A percentile compares a stretch with the other conserved stretches of the same genome.
phyloP scores from a whole-genome alignment of 108 stramenopile species.

The Ochromonas danica region DNA sequence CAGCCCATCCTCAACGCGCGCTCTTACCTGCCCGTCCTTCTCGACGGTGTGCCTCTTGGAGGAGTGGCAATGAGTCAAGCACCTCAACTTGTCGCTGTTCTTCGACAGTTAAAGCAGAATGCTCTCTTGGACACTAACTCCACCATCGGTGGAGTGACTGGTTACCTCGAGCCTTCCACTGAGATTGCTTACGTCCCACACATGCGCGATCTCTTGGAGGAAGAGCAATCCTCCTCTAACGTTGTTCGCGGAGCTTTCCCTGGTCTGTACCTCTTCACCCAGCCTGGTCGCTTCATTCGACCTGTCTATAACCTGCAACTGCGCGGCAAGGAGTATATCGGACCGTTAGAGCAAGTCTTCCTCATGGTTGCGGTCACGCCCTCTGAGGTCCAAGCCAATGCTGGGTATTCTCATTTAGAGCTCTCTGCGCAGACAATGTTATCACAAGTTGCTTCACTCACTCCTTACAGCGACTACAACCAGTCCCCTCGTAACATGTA shows the following conservation, averaged over 20 bases:
- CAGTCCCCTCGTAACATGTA: conserved; percentile 93
- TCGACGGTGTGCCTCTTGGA: conserved; percentile 54
- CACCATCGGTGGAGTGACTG: conserved; percentile 3
- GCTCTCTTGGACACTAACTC: too few relatives aligned
- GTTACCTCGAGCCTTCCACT: conserved; percentile 35
- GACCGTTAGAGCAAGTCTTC: conserved; percentile 94
- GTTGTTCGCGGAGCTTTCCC: conserved; percentile 70
- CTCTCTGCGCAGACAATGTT: conserved; percentile 95
- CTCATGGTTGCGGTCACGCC: conserved; percentile 77
- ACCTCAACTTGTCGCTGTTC: conserved; percentile 34
- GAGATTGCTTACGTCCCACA: conserved; percentile 53
- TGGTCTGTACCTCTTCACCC: conserved; percentile 83
- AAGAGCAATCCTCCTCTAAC: too few relatives aligned
- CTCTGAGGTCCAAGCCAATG: conserved; percentile 35
- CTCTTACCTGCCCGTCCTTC: conserved; percentile 48
- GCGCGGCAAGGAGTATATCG: conserved; percentile 82
- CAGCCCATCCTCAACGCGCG: conserved; percentile 36
- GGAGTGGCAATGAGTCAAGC: conserved; percentile 31
- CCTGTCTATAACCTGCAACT: conserved; percentile 78
- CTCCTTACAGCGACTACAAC: conserved; percentile 96
- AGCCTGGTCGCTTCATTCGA: conserved; percentile 77
- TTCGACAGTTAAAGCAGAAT: conserved; percentile 52
- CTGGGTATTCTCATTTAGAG: conserved; percentile 79
- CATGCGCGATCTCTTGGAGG: conserved; percentile 23
- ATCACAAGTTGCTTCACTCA: conserved; percentile 87